Evolutionary conservation across 2,329 filamentous ascomycete species (phyloP), one percentile per base, ranked within the genome.

Genomic region (Remersonia thermophila): DNA sequence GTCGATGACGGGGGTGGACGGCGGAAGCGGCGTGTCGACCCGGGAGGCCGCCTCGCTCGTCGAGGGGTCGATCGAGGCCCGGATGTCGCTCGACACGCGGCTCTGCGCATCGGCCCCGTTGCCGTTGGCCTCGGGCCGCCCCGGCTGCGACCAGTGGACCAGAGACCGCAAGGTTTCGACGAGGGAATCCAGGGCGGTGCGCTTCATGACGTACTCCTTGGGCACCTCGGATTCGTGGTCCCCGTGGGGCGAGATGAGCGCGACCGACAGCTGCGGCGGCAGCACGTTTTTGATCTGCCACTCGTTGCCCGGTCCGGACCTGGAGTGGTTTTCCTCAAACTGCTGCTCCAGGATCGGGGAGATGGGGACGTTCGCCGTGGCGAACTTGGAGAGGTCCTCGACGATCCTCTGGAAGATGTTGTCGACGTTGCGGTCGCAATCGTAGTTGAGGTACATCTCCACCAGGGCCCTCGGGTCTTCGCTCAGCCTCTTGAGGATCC

Each of bases 361-460:
- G 27, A 94, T 75, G 8, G 76, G 57, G 4, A 94, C 78, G 1
- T 87, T 79, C 8, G 78, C 71, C 36, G 82, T 91, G 2, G 86
- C 83, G 49, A 94, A 82, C 49, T 80, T 81, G 23, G 89, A 91
- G 13, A 98, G 65, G 57, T 96, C 86, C 56, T 98, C 93, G 33
- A 98, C 87, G 36, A 96, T 79, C 14, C 73, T 80, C 59, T 98
- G 91, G 56, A 93, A 98, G 58, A 96, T 91, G 58, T 98, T 98
- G 60, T 96, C 89, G 41, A 96, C 74, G 28, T 85, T 86, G 41
- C 89, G 73, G 52, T 96, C 93, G 60, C 91, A 98, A 56, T 98
- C 91, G 54, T 98, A 98, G 58, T 98, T 98, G 44, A 98, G 72
- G 58, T 98, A 98, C 11, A 87, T 80, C 58, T 98, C 91, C 12